phyloP scores from a whole-genome alignment of 164 flowering plant species.

The Vitis cinerea region DNA sequence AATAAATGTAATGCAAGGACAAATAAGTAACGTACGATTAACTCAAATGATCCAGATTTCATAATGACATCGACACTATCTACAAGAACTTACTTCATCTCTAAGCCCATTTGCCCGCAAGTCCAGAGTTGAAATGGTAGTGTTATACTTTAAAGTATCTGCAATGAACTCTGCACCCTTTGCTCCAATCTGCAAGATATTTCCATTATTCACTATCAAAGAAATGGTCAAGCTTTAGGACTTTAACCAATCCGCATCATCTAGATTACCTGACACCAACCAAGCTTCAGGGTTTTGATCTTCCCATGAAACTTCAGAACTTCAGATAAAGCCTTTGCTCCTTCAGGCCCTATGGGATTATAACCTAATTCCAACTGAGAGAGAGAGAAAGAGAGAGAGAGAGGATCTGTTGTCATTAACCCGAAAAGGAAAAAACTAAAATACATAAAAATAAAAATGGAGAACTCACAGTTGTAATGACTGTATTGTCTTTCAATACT shows the following conservation, averaged over 20 bases:
- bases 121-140: slow-evolving; percentile 74
- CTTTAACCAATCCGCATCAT: too few relatives aligned
- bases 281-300: slow-evolving; percentile 79
- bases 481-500: slow-evolving; percentile 73
- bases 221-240: neutral
- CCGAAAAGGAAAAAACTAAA: neutral
- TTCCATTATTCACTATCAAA: neutral
- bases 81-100: slow-evolving; percentile 66
- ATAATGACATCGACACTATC: neutral
- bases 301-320: slow-evolving; percentile 93
- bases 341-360: slow-evolving; percentile 96
- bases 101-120: slow-evolving; percentile 90
- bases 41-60: neutral
- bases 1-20: slow-evolving; percentile 3
- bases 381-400: slow-evolving; percentile 3
- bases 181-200: slow-evolving; percentile 73
- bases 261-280: slow-evolving; percentile 92
- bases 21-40: neutral
- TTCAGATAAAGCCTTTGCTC: slow-evolving; percentile 78
- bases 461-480: slow-evolving; percentile 64
- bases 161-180: slow-evolving; percentile 90
- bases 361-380: slow-evolving; percentile 85
- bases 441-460: slow-evolving; percentile 1
- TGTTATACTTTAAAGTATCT: slow-evolving; percentile 81
- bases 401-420: neutral